phyloP scores from a whole-genome alignment of 192 early-diverging fungal genomes.

The Helicostylum pulchrum region DNA sequence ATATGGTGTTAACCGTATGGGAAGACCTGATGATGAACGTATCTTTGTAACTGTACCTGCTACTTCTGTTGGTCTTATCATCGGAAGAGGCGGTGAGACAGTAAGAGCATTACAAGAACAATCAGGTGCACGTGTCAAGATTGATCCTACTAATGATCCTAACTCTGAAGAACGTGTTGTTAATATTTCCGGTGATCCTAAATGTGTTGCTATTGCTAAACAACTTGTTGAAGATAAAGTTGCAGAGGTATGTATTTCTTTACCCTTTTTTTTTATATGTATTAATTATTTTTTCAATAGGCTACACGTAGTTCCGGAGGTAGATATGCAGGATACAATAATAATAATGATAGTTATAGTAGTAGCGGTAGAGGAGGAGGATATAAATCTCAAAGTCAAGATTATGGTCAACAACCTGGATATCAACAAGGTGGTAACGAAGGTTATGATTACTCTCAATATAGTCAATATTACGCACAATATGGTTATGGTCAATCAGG shows the following conservation, averaged over 20 bases:
- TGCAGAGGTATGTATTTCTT: slow-evolving; percentile 30
- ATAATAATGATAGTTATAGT: slow-evolving; percentile 17
- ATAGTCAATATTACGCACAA: slow-evolving; percentile 22
- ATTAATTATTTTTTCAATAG: neutral
- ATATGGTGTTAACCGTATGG: slow-evolving; percentile 15
- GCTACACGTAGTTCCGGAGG: slow-evolving; percentile 5
- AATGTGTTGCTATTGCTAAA: slow-evolving; percentile 45
- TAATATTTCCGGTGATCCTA: slow-evolving; percentile 42
- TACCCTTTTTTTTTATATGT: neutral
- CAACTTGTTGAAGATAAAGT: slow-evolving; percentile 52
- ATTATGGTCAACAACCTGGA: neutral
- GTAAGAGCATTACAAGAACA: slow-evolving; percentile 56
- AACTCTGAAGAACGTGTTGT: slow-evolving; percentile 45
- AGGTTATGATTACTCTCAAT: slow-evolving; percentile 31
- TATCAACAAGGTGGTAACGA: neutral
- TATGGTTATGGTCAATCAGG: slow-evolving; percentile 24
- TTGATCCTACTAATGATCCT: slow-evolving; percentile 42
- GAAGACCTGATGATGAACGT: slow-evolving; percentile 20
- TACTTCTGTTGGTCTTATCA: slow-evolving; percentile 52
- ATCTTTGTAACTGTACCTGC: slow-evolving; percentile 61
- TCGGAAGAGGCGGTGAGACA: slow-evolving; percentile 59
- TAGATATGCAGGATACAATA: slow-evolving; percentile 14
- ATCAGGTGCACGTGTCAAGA: slow-evolving; percentile 60
- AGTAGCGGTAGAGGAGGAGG: slow-evolving; percentile 8
- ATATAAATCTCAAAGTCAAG: slow-evolving; percentile 14